Percentiles rank a stretch among this genome's conserved stretches.
Evolutionary conservation across 75 land plant genomes (phyloP).

Genomic region (Sequoiadendron giganteum): DNA sequence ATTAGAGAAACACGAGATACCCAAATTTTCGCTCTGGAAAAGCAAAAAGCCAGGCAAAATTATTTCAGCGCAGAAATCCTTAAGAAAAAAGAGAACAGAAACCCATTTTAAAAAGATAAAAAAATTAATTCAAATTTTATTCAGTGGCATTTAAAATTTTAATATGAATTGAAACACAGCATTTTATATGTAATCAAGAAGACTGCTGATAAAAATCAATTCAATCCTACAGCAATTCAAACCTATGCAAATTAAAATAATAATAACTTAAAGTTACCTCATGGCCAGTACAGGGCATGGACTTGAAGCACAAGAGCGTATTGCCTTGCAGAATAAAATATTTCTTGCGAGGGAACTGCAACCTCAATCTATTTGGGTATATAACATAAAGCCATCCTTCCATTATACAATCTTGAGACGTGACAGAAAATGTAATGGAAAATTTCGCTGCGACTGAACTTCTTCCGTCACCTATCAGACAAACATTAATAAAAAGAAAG

Average conservation of each 20-base stretch:
- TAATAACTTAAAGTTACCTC: constrained; percentile 31
- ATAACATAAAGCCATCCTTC: constrained; percentile 85
- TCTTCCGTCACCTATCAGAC: neutral
- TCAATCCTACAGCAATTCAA: neutral
- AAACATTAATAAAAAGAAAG: neutral
- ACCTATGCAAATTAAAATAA: neutral
- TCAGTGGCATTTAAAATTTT: neutral
- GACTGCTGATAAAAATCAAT: neutral
- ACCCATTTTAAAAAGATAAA: neutral
- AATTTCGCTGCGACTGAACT: neutral
- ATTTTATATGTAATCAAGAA: neutral
- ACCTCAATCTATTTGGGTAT: constrained; percentile 53
- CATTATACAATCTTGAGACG: constrained; percentile 29
- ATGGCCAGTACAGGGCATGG: constrained; percentile 32
- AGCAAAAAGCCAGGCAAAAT: neutral
- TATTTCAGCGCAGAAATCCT: neutral
- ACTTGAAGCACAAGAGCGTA: constrained; percentile 55
- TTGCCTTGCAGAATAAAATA: constrained; percentile 62
- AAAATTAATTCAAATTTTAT: neutral
- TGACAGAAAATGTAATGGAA: neutral
- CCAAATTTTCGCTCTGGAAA: neutral
- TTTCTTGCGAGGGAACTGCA: constrained; percentile 56
- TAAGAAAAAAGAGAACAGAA: neutral
- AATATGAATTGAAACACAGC: neutral
- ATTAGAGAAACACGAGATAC: neutral